Conservation (phyloP, 371 early-diverging fungal species). For the Apophysomyces trapeziformis region DNA sequence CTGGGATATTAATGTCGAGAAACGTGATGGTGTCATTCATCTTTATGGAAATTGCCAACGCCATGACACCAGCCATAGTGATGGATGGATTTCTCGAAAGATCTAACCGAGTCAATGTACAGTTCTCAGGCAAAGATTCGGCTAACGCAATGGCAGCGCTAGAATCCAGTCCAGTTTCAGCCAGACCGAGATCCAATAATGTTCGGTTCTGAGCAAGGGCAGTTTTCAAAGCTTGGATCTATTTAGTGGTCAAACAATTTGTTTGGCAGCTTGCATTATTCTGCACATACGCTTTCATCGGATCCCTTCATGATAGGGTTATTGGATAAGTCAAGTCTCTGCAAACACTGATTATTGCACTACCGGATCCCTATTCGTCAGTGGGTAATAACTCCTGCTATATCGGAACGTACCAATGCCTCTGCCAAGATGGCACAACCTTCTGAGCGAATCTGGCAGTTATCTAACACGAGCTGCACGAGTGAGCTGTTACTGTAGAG, state of each 20-base stretch:
- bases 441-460: slow-evolving; percentile 59
- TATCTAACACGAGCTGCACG: slow-evolving; percentile 45
- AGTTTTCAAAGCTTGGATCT: slow-evolving; percentile 25
- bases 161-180: slow-evolving; percentile 56
- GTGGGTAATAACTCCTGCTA: neutral
- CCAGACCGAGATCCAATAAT: slow-evolving; percentile 61
- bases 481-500: slow-evolving; percentile 56
- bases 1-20: slow-evolving; percentile 76
- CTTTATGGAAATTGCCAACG: slow-evolving; percentile 75
- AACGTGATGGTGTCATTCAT: slow-evolving; percentile 77
- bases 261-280: neutral
- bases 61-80: slow-evolving; percentile 81
- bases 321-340: slow-evolving; percentile 48
- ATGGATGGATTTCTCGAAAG: slow-evolving; percentile 76
- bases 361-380: slow-evolving; percentile 9
- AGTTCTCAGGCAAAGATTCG: slow-evolving; percentile 77
- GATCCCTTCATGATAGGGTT: slow-evolving; percentile 37
- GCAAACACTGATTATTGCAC: slow-evolving; percentile 41
- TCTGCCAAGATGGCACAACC: slow-evolving; percentile 58
- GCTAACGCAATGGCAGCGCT: slow-evolving; percentile 76
- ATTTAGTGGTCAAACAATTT: neutral
- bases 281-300: slow-evolving; percentile 46
- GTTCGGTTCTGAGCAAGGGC: slow-evolving; percentile 30
- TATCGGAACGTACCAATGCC: slow-evolving; percentile 51
- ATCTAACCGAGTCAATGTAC: slow-evolving; percentile 67